Conservation (phyloP, 1,139 yeast species). For the Taiozyma sp. region DNA sequence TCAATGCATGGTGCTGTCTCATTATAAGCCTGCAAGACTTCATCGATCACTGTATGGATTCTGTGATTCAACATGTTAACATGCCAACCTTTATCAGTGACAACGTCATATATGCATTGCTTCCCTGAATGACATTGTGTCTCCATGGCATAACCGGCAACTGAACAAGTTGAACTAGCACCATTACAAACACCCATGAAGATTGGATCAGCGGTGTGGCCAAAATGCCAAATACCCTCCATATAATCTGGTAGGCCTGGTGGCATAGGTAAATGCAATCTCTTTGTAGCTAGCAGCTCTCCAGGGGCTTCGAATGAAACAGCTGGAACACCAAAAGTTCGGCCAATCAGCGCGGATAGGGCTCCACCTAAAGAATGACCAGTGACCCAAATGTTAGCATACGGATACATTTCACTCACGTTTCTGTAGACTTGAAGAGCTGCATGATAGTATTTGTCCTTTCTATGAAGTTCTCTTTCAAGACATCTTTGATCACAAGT, state of each 20-base stretch:
- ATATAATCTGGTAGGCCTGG: constrained; percentile 79
- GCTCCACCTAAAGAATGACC: constrained; percentile 98
- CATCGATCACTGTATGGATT: constrained; percentile 87
- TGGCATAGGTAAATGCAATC: constrained; percentile 88
- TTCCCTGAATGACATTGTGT: constrained; percentile 92
- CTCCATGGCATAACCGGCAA: constrained; percentile 97
- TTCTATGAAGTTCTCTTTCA: constrained; percentile 66
- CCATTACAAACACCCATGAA: constrained; percentile 98
- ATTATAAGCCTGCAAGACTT: constrained; percentile 66
- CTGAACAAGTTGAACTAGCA: constrained; percentile 81
- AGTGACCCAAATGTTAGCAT: constrained; percentile 76
- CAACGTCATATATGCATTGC: constrained; percentile 86
- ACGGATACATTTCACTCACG: constrained; percentile 65
- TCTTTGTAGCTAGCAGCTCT: constrained; percentile 72
- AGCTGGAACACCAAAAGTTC: constrained; percentile 87
- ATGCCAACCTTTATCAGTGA: constrained; percentile 86
- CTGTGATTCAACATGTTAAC: constrained; percentile 85
- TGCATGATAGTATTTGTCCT: constrained; percentile 81
- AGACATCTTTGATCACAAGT: constrained; percentile 88
- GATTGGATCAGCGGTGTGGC: constrained; percentile 96
- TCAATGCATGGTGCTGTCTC: constrained; percentile 68
- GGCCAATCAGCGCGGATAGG: constrained; percentile 70
- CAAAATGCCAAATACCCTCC: constrained; percentile 92
- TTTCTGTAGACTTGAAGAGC: constrained; percentile 72
- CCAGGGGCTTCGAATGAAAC: constrained; percentile 95